Evolutionary conservation across 441 rosid genomes (phyloP).

Genomic region (Arabidopsis lyrata): DNA sequence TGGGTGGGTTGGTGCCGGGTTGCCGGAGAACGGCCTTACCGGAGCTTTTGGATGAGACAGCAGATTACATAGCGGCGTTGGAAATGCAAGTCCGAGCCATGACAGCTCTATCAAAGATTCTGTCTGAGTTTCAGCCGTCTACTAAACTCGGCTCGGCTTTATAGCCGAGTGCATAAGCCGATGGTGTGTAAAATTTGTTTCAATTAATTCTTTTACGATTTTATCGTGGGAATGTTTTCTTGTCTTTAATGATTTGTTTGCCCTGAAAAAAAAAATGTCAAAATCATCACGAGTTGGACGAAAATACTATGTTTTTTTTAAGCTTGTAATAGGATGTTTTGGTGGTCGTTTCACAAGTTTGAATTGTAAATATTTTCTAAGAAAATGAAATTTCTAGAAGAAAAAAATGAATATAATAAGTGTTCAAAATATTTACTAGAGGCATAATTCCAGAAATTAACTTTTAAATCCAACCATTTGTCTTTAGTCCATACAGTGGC

Average conservation of each 20-base stretch:
- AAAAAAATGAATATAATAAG: not conserved
- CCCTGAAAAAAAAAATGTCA: slow-evolving; percentile 10
- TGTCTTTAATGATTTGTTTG: slow-evolving; percentile 36
- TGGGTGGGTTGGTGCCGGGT: slow-evolving; percentile 92
- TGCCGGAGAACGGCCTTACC: slow-evolving; percentile 88
- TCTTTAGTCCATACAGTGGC: too few relatives aligned
- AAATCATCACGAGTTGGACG: slow-evolving; percentile 29
- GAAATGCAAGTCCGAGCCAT: slow-evolving; percentile 98
- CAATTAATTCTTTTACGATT: slow-evolving; percentile 10
- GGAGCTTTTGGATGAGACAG: slow-evolving; percentile 87
- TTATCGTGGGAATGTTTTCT: slow-evolving; percentile 25
- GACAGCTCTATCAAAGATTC: slow-evolving; percentile 65
- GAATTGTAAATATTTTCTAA: slow-evolving; percentile 10
- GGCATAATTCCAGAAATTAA: not conserved
- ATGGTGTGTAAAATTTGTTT: slow-evolving; percentile 36
- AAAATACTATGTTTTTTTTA: not conserved
- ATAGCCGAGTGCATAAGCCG: slow-evolving; percentile 31
- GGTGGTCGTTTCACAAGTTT: slow-evolving; percentile 26
- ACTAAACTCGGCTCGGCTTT: slow-evolving; percentile 34
- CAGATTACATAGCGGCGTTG: slow-evolving; percentile 90
- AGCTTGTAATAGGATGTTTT: not conserved
- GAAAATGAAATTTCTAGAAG: not conserved
- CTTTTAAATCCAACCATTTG: not conserved
- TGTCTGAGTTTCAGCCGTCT: slow-evolving; percentile 38
- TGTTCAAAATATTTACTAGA: not conserved